These are phyloP conservation scores for Trypanosoma melophagium DNA, from an alignment of 208 protist species.

Conservation along the genomic window DNA sequence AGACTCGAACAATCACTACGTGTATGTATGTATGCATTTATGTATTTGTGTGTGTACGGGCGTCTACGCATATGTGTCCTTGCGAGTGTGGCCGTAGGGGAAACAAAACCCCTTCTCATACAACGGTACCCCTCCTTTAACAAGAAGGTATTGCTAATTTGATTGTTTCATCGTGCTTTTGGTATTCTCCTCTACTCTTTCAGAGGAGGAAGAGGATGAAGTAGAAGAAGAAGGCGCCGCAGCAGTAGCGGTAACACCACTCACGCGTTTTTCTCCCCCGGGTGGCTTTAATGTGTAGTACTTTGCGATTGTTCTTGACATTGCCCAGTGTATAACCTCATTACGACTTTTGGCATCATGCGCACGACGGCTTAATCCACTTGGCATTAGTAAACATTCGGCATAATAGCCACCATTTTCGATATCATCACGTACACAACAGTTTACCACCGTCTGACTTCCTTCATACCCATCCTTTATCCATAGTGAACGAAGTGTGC, in stretches of 20 bases:
- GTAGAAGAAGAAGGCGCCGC: too few species aligned
- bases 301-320: conserved; percentile 82
- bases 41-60: neutral
- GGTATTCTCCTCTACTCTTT: neutral
- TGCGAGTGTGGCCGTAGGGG: too few species aligned
- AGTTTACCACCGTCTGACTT: conserved; percentile 75
- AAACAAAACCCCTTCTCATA: too few species aligned
- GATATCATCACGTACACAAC: conserved; percentile 58
- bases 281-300: conserved; percentile 50
- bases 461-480: conserved; percentile 71
- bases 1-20: neutral
- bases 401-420: conserved; percentile 78
- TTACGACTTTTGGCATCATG: conserved; percentile 52
- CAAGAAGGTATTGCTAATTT: too few species aligned
- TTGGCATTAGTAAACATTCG: conserved; percentile 67
- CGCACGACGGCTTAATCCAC: conserved; percentile 60
- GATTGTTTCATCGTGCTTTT: too few species aligned
- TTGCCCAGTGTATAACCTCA: conserved; percentile 75
- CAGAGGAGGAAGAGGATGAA: neutral
- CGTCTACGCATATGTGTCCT: too few species aligned
- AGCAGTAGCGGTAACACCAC: neutral
- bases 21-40: neutral
- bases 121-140: too few species aligned
- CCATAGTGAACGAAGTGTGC: conserved; percentile 69
- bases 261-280: conserved; percentile 4